Conservation (phyloP, 345 rosid species). For the Murraya koenigii region DNA sequence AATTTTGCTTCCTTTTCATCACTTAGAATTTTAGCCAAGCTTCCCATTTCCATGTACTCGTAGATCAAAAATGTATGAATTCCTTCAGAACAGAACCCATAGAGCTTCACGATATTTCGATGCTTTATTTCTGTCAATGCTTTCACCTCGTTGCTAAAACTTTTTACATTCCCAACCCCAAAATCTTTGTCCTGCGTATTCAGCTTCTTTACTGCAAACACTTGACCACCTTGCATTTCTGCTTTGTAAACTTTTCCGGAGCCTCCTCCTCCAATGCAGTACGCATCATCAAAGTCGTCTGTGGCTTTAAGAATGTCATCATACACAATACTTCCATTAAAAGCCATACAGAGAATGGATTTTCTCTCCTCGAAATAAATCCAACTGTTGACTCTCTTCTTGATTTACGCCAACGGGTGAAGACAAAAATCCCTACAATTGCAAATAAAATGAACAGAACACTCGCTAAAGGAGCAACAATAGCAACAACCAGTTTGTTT, state of each 20-base stretch:
- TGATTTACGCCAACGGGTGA: not conserved
- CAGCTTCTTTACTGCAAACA: slow-evolving; percentile 17
- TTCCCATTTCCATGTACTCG: slow-evolving; percentile 32
- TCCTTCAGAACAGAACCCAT: slow-evolving; percentile 20
- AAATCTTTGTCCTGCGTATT: not conserved
- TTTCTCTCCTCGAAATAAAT: not conserved
- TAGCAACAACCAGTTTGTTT: not conserved
- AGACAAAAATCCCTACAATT: slow-evolving; percentile 11
- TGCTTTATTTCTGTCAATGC: slow-evolving; percentile 26
- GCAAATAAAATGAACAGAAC: slow-evolving; percentile 11
- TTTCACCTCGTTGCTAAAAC: slow-evolving; percentile 21
- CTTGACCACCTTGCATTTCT: slow-evolving; percentile 21
- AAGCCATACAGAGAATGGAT: slow-evolving; percentile 9
- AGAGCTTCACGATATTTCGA: not conserved
- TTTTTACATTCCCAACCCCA: not conserved
- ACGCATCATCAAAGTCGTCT: slow-evolving; percentile 18
- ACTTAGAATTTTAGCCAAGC: slow-evolving; percentile 21
- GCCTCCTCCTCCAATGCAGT: slow-evolving; percentile 36
- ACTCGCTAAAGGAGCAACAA: slow-evolving; percentile 19
- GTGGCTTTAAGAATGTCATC: slow-evolving; percentile 33
- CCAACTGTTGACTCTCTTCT: not conserved
- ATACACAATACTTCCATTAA: slow-evolving; percentile 28
- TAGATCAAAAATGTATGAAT: slow-evolving; percentile 19
- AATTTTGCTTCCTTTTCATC: slow-evolving; percentile 5
- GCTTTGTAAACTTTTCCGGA: slow-evolving; percentile 39